Evolutionary conservation across 1,284 basidiomycete genomes (phyloP), one percentile per base, ranked within the genome.

Genomic region (Garcileccinum viscosum): DNA sequence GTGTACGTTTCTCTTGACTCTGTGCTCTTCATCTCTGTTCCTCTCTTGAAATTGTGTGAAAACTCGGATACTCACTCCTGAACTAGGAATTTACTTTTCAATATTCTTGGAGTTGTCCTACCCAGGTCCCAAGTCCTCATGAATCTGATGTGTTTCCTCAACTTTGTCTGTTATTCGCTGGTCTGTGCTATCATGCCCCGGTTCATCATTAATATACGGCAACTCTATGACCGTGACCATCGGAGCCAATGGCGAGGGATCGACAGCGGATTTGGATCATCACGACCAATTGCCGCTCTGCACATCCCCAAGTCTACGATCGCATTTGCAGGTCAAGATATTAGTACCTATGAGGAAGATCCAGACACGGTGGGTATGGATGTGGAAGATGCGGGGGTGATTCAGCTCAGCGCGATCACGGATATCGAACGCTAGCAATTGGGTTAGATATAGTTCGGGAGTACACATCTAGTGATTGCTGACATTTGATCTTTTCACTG

Each of bases 1-100:
- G 30, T 76, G 73, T 75, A 47, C 6, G 75, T 68, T 12, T 27
- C 38, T 37, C 30, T 53, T 22, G 12, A 15, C 35, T n/a, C 12
- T 37, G 11, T 19, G 1, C 19, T 7, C 19, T n/a, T 50, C 27
- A 24, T 32, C 35, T 4, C 14, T 2, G 24, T 17, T 19, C 44
- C 15, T 19, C 44, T 50, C 47, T 50, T 14, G 47, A 50, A 50
- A 50, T 0, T 44, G 42, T 19, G n/a, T 12, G 4, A 30, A 58
- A 68, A 12, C 65, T 67, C 9, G 35, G 30, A 32, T n/a, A n/a
- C n/a, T 37, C 15, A 37, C 47, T 27, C 22, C 33, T 30, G 27
- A 37, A 63, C 22, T 5, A 67, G 66, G 27, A 64, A 67, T 24
- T 19, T 67, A 22, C 6, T 69, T n/a, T 67, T 69, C 67, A 69